Evolutionary conservation across 1,284 basidiomycete genomes (phyloP), one percentile per base, ranked within the genome.

Genomic region (Ganoderma boninense): DNA sequence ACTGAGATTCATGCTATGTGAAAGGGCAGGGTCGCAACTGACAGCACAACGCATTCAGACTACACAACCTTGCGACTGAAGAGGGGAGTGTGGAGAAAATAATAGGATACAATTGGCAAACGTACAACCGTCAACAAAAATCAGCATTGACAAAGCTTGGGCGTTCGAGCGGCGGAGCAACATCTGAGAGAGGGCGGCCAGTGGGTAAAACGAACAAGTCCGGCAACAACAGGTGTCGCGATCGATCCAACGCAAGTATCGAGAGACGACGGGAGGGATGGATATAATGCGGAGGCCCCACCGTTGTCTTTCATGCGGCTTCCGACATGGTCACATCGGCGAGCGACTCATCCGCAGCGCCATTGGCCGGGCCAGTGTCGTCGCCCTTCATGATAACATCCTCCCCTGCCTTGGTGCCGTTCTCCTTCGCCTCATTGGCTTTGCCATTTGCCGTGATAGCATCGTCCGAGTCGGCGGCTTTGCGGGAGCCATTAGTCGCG

Each of bases 251-350:
- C 60, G 26, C 66, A 56, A 44, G 40, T 20, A 54, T 42, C 14
- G 32, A 26, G 26, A 8, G 40, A 38, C 14, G 14, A 4, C 26
- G 52, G 20, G 40, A 40, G 18, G 42, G 32, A 52, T 40, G 64
- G 61, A 56, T 29, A 49, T 66, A 54, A 40, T 44, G 40, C 52
- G 57, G 49, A n/a, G 20, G 23, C 42, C 14, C 14, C 68, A 42
- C 65, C 42, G 13, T 66, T 16, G 7, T 26, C 14, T 43, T 46
- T 68, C 65, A 74, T 74, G 71, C 75, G 29, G 76, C 76, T 70
- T 88, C 87, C 44, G 85, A 83, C 84, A 88, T 82, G 40, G 85
- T 84, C 57, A 85, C 79, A 66, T 89, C 87, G 61, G 79, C 84
- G 65, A 82, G 76, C 59, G 79, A 82, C 52, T 77, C 78, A 71